Evolutionary conservation across 1,139 yeast species (phyloP), one percentile per base, ranked within the genome.

Genomic region (Petasospora fabianii): DNA sequence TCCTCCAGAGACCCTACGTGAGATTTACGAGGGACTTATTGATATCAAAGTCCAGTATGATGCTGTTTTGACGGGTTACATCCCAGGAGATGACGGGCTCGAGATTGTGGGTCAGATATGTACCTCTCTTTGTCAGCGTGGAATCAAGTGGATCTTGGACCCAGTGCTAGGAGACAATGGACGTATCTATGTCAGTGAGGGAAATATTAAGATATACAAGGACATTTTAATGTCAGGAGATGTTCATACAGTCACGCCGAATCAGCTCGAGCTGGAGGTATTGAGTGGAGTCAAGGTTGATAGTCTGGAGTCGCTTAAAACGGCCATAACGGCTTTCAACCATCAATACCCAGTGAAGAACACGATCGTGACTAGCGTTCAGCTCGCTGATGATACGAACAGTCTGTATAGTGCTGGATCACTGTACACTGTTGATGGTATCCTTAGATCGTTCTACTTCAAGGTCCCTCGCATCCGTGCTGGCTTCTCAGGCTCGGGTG

Each of bases 101-200:
- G 53, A 56, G 29, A 65, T 62, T 13, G 54, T 63, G 46, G 59
- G 55, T 3, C 44, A 50, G 26, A 56, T 58, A 21, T 60, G 62
- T 18, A 15, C 36, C 6, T 47, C 50, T 2, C 37, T 46, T 5
- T 20, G 39, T 14, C 24, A 36, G 19, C 18, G 24, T 10, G 48
- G 46, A 1, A 30, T 40, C 24, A 51, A 66, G 34, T 84, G 94
- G 80, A 66, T 88, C 11, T 60, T 88, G 46, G 98, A 92, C 57
- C 97, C 98, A 1, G 97, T 92, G 3, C 73, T 92, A 72, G 98
- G 98, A 12, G 98, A 92, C 60, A 81, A 86, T 50, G 96, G 95
- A 3, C 73, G 71, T 43, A 59, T 90, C 20, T 92, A 92, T 55
- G 97, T 92, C 10, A 74, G 79, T 32, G 73, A 78, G 46, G 75